phyloP scores from a whole-genome alignment of 2,329 filamentous ascomycete genomes.

The Aspergillus ochraceoroseus region DNA sequence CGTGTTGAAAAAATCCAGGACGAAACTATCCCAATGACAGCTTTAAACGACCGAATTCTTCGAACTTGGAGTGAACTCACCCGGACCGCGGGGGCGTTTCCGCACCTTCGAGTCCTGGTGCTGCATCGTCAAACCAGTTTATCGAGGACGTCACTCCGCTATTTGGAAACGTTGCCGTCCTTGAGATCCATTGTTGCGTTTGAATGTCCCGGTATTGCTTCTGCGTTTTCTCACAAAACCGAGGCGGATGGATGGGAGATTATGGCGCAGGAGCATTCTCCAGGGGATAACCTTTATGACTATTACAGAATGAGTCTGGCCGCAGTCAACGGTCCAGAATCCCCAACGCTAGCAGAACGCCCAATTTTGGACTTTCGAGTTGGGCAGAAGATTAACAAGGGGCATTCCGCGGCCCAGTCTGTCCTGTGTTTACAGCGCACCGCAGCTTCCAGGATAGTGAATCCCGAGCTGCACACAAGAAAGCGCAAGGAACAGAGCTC shows the following conservation, averaged over 20 bases:
- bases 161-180: slow-evolving; percentile 34
- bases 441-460: not conserved
- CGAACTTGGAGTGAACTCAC: slow-evolving; percentile 42
- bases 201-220: slow-evolving; percentile 30
- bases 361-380: slow-evolving; percentile 28
- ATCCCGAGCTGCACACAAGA: slow-evolving; percentile 10
- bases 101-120: slow-evolving; percentile 37
- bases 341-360: slow-evolving; percentile 7
- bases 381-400: slow-evolving; percentile 13
- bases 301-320: slow-evolving; percentile 16
- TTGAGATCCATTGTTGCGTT: slow-evolving; percentile 35
- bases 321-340: not conserved
- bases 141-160: slow-evolving; percentile 31
- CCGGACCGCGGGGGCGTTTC: slow-evolving; percentile 30
- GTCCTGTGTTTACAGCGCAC: slow-evolving; percentile 15
- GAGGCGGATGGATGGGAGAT: slow-evolving; percentile 30
- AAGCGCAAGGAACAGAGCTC: slow-evolving; percentile 7
- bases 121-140: slow-evolving; percentile 34
- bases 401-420: not conserved
- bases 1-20: slow-evolving; percentile 12
- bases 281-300: slow-evolving; percentile 15
- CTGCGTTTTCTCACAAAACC: slow-evolving; percentile 16
- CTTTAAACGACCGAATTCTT: slow-evolving; percentile 39
- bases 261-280: slow-evolving; percentile 1
- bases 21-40: slow-evolving; percentile 12